Evolutionary conservation across 371 early-diverging fungal genomes (phyloP).

Genomic region (Syncephalastrum monosporum): DNA sequence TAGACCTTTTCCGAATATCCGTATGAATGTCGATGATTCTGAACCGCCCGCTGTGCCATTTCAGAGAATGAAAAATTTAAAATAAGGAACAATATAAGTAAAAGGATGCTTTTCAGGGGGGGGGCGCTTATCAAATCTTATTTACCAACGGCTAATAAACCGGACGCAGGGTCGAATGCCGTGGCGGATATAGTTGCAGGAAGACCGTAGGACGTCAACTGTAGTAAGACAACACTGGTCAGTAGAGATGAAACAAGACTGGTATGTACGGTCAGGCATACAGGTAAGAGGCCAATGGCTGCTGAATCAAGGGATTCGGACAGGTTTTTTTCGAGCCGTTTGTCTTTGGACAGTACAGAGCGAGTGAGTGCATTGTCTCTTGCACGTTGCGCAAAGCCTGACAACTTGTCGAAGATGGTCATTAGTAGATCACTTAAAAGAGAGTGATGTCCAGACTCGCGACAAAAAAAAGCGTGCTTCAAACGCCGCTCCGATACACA

Average conservation of each 20-base stretch:
- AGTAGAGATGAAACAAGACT: not conserved
- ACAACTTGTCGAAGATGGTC: slow-evolving; percentile 41
- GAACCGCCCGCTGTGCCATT: slow-evolving; percentile 12
- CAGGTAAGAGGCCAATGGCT: slow-evolving; percentile 18
- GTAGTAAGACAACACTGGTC: not conserved
- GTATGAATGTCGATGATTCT: slow-evolving; percentile 23
- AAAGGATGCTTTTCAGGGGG: not conserved
- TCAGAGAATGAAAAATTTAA: not conserved
- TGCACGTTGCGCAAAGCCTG: slow-evolving; percentile 39
- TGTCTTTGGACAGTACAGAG: slow-evolving; percentile 40
- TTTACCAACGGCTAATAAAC: slow-evolving; percentile 58
- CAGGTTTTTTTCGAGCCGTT: slow-evolving; percentile 36
- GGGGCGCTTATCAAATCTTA: slow-evolving; percentile 1
- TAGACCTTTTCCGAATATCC: slow-evolving; percentile 45
- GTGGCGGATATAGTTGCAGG: slow-evolving; percentile 42
- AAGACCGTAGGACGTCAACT: slow-evolving; percentile 52
- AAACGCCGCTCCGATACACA: too few species aligned
- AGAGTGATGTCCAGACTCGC: too few species aligned
- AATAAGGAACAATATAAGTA: not conserved
- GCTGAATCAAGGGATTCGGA: slow-evolving; percentile 25
- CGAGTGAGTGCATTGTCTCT: slow-evolving; percentile 39
- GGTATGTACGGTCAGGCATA: not conserved
- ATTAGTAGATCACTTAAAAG: slow-evolving; percentile 4
- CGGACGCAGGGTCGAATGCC: slow-evolving; percentile 57
- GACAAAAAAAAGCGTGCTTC: too few species aligned